Percentiles rank a stretch among this genome's conserved stretches.
These are phyloP conservation scores for Pythium insidiosum DNA, from an alignment of 352 stramenopile genomes.

Conservation along the genomic window DNA sequence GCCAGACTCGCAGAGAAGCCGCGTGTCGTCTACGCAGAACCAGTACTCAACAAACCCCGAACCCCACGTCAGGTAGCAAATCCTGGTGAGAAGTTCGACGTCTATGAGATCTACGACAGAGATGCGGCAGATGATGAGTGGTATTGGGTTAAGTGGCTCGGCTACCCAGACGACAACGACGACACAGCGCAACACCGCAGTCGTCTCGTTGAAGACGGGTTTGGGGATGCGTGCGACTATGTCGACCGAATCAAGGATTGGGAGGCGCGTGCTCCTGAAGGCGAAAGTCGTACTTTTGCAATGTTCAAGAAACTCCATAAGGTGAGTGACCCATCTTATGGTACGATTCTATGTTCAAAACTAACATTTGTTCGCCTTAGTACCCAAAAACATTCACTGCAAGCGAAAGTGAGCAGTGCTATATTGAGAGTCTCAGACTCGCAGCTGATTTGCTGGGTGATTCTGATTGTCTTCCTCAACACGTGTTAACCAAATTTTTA, in stretches of 20 bases:
- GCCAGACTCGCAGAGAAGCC: too few species aligned
- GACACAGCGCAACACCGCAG: neutral
- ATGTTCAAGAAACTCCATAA: too few species aligned
- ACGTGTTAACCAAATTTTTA: conserved; percentile 1
- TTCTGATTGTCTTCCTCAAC: neutral
- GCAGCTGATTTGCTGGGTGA: conserved; percentile 2
- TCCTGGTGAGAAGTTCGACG: neutral
- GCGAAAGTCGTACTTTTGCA: too few species aligned
- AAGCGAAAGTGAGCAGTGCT: too few species aligned
- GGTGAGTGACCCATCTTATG: too few species aligned
- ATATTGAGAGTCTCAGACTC: neutral
- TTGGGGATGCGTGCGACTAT: neutral
- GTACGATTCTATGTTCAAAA: too few species aligned
- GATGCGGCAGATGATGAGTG: neutral
- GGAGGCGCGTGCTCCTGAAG: too few species aligned
- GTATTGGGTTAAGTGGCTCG: neutral
- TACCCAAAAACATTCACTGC: too few species aligned
- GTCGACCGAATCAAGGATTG: neutral
- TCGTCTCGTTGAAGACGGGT: neutral
- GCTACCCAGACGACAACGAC: neutral
- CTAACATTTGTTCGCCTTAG: too few species aligned
- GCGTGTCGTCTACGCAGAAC: neutral
- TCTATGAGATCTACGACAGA: neutral
- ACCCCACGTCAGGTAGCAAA: too few species aligned
- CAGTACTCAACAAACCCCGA: neutral